These are phyloP conservation scores for Buddleja alternifolia DNA, from an alignment of 257 asterid species.

Conservation along the genomic window DNA sequence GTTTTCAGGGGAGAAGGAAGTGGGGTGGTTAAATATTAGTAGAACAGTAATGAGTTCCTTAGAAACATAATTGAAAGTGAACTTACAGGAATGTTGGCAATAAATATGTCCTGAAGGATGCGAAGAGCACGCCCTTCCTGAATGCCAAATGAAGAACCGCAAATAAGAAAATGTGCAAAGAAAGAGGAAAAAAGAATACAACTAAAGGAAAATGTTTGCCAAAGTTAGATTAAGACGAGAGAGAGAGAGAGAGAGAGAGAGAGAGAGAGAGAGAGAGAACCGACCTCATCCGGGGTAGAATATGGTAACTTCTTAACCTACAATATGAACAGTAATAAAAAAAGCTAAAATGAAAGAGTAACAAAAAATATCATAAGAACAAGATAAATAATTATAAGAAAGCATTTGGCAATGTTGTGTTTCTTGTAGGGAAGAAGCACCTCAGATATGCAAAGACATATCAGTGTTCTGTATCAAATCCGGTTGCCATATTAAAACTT, in stretches of 20 bases:
- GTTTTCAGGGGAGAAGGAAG: neutral
- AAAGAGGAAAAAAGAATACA: conserved; percentile 4
- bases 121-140: conserved; percentile 74
- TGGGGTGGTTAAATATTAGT: conserved; percentile 21
- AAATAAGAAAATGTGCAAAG: conserved; percentile 11
- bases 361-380: conserved; percentile 2
- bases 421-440: conserved; percentile 4
- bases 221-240: conserved; percentile 9
- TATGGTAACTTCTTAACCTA: conserved; percentile 54
- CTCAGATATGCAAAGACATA: conserved; percentile 4
- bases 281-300: conserved; percentile 42
- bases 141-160: conserved; percentile 23
- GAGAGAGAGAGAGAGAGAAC: conserved; percentile 16
- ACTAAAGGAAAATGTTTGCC: neutral
- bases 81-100: conserved; percentile 88
- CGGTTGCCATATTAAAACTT: neutral
- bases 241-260: conserved; percentile 14
- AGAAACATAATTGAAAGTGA: conserved; percentile 23
- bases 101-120: conserved; percentile 65
- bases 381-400: conserved; percentile 3
- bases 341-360: neutral
- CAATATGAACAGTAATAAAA: conserved; percentile 35
- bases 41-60: conserved; percentile 5
- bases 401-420: conserved; percentile 3
- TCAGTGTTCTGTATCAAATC: conserved; percentile 1